Evolutionary conservation across 805 yeast genomes (phyloP).

Genomic region (Candida easanensis): DNA sequence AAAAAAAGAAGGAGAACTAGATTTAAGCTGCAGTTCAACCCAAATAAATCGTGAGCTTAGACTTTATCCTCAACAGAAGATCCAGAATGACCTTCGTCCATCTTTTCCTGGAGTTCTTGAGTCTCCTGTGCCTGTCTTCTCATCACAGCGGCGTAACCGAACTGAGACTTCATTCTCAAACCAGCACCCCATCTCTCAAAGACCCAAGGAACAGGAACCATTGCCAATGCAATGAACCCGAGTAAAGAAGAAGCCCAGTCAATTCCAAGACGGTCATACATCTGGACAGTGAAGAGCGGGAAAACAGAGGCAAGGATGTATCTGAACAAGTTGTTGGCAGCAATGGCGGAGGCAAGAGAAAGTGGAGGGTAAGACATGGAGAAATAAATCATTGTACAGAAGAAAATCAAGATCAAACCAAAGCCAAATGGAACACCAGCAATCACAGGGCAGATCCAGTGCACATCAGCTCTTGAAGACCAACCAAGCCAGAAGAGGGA

Average conservation of each 20-base stretch:
- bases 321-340: slow-evolving; percentile 81
- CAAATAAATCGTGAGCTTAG: background rate
- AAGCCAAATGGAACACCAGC: slow-evolving; percentile 81
- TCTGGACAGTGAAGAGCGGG: slow-evolving; percentile 83
- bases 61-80: slow-evolving; percentile 12
- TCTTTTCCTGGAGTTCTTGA: slow-evolving; percentile 12
- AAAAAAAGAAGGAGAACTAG: too few relatives aligned
- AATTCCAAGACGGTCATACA: slow-evolving; percentile 67
- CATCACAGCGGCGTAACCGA: slow-evolving; percentile 54
- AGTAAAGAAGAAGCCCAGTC: slow-evolving; percentile 79
- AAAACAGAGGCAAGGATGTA: slow-evolving; percentile 73
- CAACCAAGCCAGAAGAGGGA: slow-evolving; percentile 81
- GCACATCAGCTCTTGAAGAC: slow-evolving; percentile 59
- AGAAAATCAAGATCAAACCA: slow-evolving; percentile 69
- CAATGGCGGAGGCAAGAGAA: slow-evolving; percentile 81
- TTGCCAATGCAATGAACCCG: slow-evolving; percentile 60
- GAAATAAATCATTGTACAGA: slow-evolving; percentile 66
- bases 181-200: slow-evolving; percentile 57
- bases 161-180: slow-evolving; percentile 55
- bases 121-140: slow-evolving; percentile 37
- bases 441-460: slow-evolving; percentile 74
- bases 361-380: slow-evolving; percentile 71
- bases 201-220: slow-evolving; percentile 75
- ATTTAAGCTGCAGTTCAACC: too few relatives aligned
- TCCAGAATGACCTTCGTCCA: slow-evolving; percentile 11